A percentile compares a stretch with the other conserved stretches of the same genome.
Evolutionary conservation across 495 filamentous ascomycete species (phyloP).

Genomic region (Chaetomium tenue): DNA sequence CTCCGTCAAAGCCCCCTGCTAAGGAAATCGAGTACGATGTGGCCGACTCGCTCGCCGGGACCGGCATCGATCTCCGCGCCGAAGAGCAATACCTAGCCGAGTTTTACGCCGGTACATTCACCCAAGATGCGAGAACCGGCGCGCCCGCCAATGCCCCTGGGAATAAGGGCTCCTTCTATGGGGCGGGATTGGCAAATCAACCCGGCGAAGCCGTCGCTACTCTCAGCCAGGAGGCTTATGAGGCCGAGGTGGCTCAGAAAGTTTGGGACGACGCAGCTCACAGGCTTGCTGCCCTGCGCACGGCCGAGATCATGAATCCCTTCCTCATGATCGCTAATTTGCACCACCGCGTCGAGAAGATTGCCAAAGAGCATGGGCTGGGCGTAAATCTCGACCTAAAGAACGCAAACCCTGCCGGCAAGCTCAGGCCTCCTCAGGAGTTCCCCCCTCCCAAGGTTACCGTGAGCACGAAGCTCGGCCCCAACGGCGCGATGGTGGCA

Average conservation of each 20-base stretch:
- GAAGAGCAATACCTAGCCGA: slow-evolving; percentile 73
- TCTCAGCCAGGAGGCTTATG: slow-evolving; percentile 52
- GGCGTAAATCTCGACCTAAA: slow-evolving; percentile 54
- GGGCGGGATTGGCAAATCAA: slow-evolving; percentile 59
- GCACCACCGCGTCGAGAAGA: slow-evolving; percentile 53
- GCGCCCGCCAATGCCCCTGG: slow-evolving; percentile 52
- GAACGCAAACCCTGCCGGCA: slow-evolving; percentile 45
- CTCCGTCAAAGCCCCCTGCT: slow-evolving; percentile 69
- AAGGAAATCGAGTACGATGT: slow-evolving; percentile 67
- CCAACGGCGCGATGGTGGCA: slow-evolving; percentile 55
- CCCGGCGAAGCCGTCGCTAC: slow-evolving; percentile 47
- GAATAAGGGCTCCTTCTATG: slow-evolving; percentile 52
- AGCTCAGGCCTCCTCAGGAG: slow-evolving; percentile 52
- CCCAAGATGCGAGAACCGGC: slow-evolving; percentile 41
- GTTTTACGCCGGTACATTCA: slow-evolving; percentile 47
- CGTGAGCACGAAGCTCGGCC: slow-evolving; percentile 41
- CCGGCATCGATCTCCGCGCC: slow-evolving; percentile 78
- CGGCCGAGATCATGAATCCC: slow-evolving; percentile 47
- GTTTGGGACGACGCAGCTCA: slow-evolving; percentile 49
- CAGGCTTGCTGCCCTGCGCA: slow-evolving; percentile 42
- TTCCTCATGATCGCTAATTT: slow-evolving; percentile 45
- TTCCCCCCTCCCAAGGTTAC: slow-evolving; percentile 42
- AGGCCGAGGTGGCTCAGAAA: slow-evolving; percentile 45
- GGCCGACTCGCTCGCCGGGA: slow-evolving; percentile 72
- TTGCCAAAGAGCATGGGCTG: slow-evolving; percentile 59